Percentiles rank a stretch among this genome's conserved stretches.
Evolutionary conservation across 805 yeast species (phyloP).

Genomic region (Torulaspora franciscae): DNA sequence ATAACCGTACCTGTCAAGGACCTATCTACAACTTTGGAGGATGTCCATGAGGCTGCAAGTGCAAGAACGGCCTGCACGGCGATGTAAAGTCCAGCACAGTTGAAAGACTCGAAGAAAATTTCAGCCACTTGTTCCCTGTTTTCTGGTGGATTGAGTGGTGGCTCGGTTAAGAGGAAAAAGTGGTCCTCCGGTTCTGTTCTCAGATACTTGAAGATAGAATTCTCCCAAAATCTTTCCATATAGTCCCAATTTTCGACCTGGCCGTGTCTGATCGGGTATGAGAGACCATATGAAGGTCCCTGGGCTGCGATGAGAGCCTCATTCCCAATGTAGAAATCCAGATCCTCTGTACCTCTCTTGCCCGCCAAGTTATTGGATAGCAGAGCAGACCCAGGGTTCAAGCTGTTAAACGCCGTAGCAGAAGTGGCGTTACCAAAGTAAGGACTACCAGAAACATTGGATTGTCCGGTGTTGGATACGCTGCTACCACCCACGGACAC

Average conservation of each 20-base stretch:
- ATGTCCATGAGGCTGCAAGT: conserved; percentile 98
- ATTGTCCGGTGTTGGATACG: conserved; percentile 17
- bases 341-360: conserved; percentile 87
- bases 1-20: conserved; percentile 97
- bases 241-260: conserved; percentile 99
- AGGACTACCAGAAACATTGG: conserved; percentile 13
- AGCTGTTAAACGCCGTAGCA: conserved; percentile 34
- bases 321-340: conserved; percentile 92
- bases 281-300: conserved; percentile 81
- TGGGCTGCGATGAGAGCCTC: conserved; percentile 90
- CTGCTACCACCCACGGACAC: conserved; percentile 35
- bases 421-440: conserved; percentile 37
- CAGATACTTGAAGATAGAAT: conserved; percentile 89
- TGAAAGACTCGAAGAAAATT: conserved; percentile 97
- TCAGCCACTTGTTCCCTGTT: conserved; percentile 98
- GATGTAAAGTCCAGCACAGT: conserved; percentile 96
- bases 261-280: conserved; percentile 94
- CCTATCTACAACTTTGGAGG: conserved; percentile 89
- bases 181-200: conserved; percentile 99
- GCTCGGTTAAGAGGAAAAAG: conserved; percentile 90
- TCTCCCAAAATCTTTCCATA: conserved; percentile 99
- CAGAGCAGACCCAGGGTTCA: conserved; percentile 25
- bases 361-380: conserved; percentile 44
- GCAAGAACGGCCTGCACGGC: conserved; percentile 99
- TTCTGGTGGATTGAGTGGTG: conserved; percentile 99